Evolutionary conservation across 2,329 filamentous ascomycete genomes (phyloP).

Genomic region (Dactylellina sp.): DNA sequence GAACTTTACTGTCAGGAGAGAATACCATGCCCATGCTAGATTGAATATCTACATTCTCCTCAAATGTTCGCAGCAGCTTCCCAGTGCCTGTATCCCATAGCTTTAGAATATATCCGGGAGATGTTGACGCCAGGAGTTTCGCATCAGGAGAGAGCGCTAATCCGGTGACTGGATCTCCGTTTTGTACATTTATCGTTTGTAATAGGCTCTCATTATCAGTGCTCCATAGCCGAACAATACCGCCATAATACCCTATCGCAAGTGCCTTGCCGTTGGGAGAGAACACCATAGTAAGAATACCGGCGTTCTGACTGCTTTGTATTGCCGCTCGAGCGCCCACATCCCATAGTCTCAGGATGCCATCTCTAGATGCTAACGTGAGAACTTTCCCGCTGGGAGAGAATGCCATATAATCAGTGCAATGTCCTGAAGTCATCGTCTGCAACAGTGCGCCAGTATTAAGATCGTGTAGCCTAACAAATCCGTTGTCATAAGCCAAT

Average conservation of each 20-base stretch:
- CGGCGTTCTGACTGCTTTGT: conserved; percentile 66
- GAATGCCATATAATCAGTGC: conserved; percentile 9
- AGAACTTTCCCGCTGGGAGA: conserved; percentile 18
- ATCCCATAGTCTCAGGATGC: conserved; percentile 9
- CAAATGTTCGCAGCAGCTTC: not conserved
- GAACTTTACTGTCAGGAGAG: conserved; percentile 59
- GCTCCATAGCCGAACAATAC: conserved; percentile 8
- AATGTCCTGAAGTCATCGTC: conserved; percentile 58
- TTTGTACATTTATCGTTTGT: not conserved
- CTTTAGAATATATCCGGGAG: not conserved
- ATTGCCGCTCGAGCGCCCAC: not conserved
- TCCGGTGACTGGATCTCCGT: not conserved
- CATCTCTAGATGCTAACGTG: conserved; percentile 7
- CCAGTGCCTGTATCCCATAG: conserved; percentile 18
- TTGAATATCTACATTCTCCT: not conserved
- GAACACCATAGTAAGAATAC: conserved; percentile 13
- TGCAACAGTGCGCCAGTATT: not conserved
- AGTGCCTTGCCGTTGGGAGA: conserved; percentile 12
- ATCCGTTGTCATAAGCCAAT: conserved; percentile 56
- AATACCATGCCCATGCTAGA: conserved; percentile 58
- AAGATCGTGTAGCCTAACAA: not conserved
- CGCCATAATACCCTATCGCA: conserved; percentile 4
- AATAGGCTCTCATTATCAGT: not conserved
- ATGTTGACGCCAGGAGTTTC: not conserved
- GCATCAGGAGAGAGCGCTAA: conserved; percentile 17